Conservation (phyloP, 345 rosid genomes). For the Salix caprea region DNA sequence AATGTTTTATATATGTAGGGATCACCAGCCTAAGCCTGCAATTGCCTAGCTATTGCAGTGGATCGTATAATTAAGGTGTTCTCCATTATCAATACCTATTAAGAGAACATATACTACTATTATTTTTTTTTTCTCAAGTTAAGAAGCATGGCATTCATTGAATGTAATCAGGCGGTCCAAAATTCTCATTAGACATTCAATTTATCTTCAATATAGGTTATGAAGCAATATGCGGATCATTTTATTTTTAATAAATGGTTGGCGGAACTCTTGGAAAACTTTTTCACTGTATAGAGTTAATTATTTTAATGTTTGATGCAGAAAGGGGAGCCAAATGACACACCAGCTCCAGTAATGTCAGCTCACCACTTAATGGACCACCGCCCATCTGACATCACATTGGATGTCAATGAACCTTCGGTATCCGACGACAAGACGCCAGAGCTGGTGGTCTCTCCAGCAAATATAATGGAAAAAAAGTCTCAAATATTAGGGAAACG, state of each 20-base stretch:
- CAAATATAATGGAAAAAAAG: slow-evolving; percentile 28
- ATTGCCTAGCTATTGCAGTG: background rate
- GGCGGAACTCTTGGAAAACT: background rate
- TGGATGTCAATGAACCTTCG: slow-evolving; percentile 35
- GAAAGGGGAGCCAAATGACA: slow-evolving; percentile 28
- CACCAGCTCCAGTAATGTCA: slow-evolving; percentile 25
- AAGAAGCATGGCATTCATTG: background rate
- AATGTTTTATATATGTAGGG: background rate
- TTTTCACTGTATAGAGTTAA: background rate
- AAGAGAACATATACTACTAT: background rate
- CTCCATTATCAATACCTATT: background rate
- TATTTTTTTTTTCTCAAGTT: background rate
- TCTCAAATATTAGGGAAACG: slow-evolving; percentile 27
- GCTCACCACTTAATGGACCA: slow-evolving; percentile 37
- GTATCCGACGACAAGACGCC: slow-evolving; percentile 29
- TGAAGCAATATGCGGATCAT: background rate
- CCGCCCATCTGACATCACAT: slow-evolving; percentile 24
- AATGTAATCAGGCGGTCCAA: background rate
- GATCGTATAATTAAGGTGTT: background rate
- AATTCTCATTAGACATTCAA: background rate
- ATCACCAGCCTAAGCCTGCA: background rate
- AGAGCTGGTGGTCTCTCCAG: slow-evolving; percentile 29
- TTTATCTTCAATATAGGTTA: background rate
- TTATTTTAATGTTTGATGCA: slow-evolving; percentile 3
- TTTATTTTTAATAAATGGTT: background rate